These are phyloP conservation scores for Vachellia collinsii DNA, from an alignment of 306 rosid species.

Conservation along the genomic window DNA sequence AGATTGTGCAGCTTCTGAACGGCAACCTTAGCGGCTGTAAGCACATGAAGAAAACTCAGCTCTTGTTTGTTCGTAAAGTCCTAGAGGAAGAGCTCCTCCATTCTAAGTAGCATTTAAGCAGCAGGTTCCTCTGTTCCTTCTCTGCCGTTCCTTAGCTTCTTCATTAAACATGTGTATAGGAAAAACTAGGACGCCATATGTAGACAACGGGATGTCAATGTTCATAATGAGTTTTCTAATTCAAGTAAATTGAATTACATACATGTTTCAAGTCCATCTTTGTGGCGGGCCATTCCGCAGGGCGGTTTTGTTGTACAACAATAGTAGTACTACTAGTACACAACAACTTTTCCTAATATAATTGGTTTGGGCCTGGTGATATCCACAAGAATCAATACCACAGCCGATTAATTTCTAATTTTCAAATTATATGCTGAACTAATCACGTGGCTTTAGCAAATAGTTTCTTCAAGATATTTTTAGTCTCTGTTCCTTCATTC, in stretches of 20 bases:
- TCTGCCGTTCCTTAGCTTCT: not conserved
- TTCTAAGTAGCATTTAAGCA: constrained; percentile 41
- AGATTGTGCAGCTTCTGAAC: constrained; percentile 75
- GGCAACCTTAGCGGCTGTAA: constrained; percentile 80
- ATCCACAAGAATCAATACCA: not conserved
- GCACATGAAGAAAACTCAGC: constrained; percentile 62
- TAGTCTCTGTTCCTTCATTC: not conserved
- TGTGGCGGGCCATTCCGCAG: not conserved
- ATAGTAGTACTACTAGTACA: not conserved
- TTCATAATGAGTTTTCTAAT: not conserved
- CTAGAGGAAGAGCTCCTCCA: constrained; percentile 60
- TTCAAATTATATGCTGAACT: not conserved
- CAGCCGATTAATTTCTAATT: not conserved
- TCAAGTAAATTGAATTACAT: not conserved
- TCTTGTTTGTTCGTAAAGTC: constrained; percentile 63
- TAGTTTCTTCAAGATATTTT: not conserved
- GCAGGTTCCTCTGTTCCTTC: constrained; percentile 1
- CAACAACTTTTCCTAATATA: not conserved
- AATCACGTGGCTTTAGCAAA: not conserved
- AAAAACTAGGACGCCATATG: not conserved
- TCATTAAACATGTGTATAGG: not conserved
- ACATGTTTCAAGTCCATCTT: not conserved
- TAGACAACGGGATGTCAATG: not conserved
- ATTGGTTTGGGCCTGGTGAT: not conserved
- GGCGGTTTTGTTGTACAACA: not conserved